phyloP scores from a whole-genome alignment of 768 basidiomycete species.

The Neoboletus brunneissimus region DNA sequence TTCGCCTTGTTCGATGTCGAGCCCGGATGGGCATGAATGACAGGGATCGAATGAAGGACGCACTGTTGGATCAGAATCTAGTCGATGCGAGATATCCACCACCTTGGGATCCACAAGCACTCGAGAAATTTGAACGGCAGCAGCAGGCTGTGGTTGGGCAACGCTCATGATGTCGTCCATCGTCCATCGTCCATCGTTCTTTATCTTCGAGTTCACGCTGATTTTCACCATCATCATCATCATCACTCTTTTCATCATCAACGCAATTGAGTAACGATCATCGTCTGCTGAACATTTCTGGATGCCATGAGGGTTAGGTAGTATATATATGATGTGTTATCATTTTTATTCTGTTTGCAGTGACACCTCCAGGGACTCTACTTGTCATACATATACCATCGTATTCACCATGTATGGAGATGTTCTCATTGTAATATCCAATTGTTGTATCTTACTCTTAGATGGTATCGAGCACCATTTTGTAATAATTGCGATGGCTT shows the following conservation, averaged over 20 bases:
- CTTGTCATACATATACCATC: conserved; percentile 15
- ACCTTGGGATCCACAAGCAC: conserved; percentile 60
- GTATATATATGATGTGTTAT: not conserved
- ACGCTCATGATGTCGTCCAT: conserved; percentile 13
- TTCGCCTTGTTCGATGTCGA: conserved; percentile 75
- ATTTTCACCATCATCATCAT: not conserved
- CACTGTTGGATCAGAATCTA: conserved; percentile 75
- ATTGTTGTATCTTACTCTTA: conserved; percentile 20
- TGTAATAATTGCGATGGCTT: not conserved
- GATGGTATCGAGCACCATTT: not conserved
- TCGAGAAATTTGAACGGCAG: conserved; percentile 29
- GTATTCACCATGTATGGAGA: conserved; percentile 4
- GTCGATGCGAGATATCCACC: conserved; percentile 69
- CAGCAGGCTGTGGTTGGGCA: conserved; percentile 19
- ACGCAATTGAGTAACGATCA: not conserved
- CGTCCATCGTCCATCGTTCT: not conserved
- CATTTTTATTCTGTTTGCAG: not conserved
- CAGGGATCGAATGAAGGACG: conserved; percentile 69
- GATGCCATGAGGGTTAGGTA: not conserved
- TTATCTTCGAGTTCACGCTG: not conserved
- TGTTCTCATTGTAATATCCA: conserved; percentile 23
- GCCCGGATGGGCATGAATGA: conserved; percentile 76
- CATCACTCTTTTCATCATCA: not conserved
- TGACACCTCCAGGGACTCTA: conserved; percentile 10
- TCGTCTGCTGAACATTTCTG: conserved; percentile 2